Evolutionary conservation across 1,284 basidiomycete species (phyloP), one percentile per base, ranked within the genome.

Genomic region (Cutaneotrichosporon cutaneum): DNA sequence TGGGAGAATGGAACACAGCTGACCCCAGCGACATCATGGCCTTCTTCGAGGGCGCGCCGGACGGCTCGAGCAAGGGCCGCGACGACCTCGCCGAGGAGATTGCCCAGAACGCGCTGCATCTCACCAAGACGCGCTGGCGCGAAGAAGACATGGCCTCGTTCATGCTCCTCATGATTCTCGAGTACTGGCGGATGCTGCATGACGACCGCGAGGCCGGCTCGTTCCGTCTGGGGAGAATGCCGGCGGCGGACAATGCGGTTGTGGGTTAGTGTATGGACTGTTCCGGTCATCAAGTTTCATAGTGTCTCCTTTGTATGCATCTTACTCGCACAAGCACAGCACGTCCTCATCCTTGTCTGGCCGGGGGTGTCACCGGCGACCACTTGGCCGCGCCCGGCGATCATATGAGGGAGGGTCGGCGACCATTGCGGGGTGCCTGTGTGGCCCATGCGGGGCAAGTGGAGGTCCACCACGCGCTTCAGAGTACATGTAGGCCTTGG

Each of bases 31-130:
- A 82, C 64, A 76, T 81, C 61, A 75, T 82, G 73, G 72, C 78
- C 0, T 82, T 81, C 72, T 82, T 82, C 70, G 68, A 72, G 11
- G 81, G 81, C 51, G 73, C 80, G 33, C 72, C 80, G 3, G 77
- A 81, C 56, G 79, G 81, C 4, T 62, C 68, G 11, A 68, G 72
- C 32, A 60, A 54, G 3, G 72, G 72, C 7, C 72, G 77, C 53
- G 77, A 80, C 59, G 74, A 76, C 35, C 62, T 79, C 13, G 81
- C 79, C 4, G 72, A 76, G 64, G 66, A 73, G 64, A 82, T 82
- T 42, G 81, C 79, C 7, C 60, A 68, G 33, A 70, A 78, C 27
- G 81, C 76, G 0, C 65, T 69, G 33, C 61, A 74, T 13, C 81
- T 80, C 65, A 71, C 76, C n/a, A 48, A 74, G 35, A 64, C 70